Evolutionary conservation across 148 eudicot genomes (phyloP), one percentile per base, ranked within the genome.

Genomic region (Amaranthus hypochondriacus): DNA sequence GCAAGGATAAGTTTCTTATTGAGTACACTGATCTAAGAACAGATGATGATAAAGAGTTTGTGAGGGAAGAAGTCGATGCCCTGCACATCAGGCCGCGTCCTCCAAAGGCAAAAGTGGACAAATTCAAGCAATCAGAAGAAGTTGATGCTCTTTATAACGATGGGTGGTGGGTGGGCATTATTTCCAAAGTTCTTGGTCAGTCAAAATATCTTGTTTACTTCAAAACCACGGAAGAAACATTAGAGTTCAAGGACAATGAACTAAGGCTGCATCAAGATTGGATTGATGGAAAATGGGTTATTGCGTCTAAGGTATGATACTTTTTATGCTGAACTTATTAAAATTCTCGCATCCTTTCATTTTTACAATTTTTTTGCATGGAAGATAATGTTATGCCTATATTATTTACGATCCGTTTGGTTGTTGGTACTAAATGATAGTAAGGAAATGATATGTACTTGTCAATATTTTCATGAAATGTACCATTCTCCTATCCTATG

Each of bases 101-200:
- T 53, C 97, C 97, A 10, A 78, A 81, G 18, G 73, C 74, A 44
- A 56, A 60, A 11, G 69, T 81, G 48, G 87, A 76, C 73, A 66
- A 66, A 66, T 90, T 86, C 77, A 85, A 81, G 66, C 64, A 84
- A 72, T 75, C 64, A 79, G 88, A 92, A 50, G 86, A 90, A 79
- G 96, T 96, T 78, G 99, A 96, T 79, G 97, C 96, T 61, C 76
- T 80, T 55, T 86, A 87, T 71, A 87, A 90, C 55, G 99, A 92
- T 63, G 92, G 89, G 51, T 96, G 99, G 99, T 96, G 99, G 99
- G 88, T 87, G 8, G 99, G 99, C 64, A 81, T 87, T 61, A 71
- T 96, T 65, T 75, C 86, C 52, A 87, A 87, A 80, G 86, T 89
- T 56, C 82, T 84, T 18, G 74, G 62, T 44, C 66, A 75, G 12